A percentile compares a stretch with the other conserved stretches of the same genome.
Evolutionary conservation across 371 early-diverging fungal species (phyloP).

Genomic region (Enterospora canceri): DNA sequence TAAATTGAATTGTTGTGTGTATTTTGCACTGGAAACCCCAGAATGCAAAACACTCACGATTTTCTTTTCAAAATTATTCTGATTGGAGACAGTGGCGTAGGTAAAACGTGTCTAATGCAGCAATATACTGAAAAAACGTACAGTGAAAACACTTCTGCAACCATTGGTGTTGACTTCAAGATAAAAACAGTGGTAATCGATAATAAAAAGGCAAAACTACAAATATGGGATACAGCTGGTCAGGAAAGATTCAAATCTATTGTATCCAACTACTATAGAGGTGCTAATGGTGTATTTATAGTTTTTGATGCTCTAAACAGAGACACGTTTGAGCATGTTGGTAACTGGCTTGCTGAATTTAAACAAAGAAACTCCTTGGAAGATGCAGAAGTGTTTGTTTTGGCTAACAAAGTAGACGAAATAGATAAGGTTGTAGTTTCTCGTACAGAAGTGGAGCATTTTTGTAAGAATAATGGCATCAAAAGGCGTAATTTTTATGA

Average conservation of each 20-base stretch:
- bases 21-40: neutral
- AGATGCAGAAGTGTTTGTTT: constrained; percentile 83
- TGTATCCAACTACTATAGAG: constrained; percentile 67
- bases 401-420: constrained; percentile 94
- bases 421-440: constrained; percentile 67
- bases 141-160: constrained; percentile 83
- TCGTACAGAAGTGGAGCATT: constrained; percentile 57
- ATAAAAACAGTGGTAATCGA: constrained; percentile 81
- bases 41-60: constrained; percentile 57
- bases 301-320: constrained; percentile 96
- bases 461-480: constrained; percentile 33
- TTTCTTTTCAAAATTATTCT: constrained; percentile 87
- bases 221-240: constrained; percentile 98
- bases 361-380: constrained; percentile 77
- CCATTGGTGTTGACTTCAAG: constrained; percentile 99
- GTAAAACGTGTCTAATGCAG: constrained; percentile 83
- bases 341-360: constrained; percentile 93
- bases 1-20: neutral
- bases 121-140: constrained; percentile 92
- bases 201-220: constrained; percentile 77
- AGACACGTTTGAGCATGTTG: constrained; percentile 81
- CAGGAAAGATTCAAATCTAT: constrained; percentile 97
- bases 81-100: constrained; percentile 93
- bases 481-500: constrained; percentile 23
- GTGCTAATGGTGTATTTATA: constrained; percentile 87